Percentiles rank a stretch among this genome's conserved stretches.
Conservation (phyloP, 106 monocot species). For the Xerophyta viscosa region DNA sequence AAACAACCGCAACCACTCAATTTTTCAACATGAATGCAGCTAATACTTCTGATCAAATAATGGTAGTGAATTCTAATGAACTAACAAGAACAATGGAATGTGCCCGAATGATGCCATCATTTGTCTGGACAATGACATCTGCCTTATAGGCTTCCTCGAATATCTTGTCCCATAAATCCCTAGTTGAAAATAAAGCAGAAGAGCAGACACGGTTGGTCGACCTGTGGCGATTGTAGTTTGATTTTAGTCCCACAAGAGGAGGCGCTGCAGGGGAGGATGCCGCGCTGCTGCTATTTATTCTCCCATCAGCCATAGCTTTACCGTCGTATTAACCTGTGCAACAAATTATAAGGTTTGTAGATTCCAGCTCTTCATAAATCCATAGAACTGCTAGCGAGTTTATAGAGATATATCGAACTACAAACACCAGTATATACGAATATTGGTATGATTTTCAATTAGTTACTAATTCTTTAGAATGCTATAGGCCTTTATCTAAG, state of each 20-base stretch:
- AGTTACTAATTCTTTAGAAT: no score
- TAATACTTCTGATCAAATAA: no score
- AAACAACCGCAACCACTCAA: not conserved
- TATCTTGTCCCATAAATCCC: slow-evolving; percentile 9
- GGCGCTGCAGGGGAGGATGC: slow-evolving; percentile 3
- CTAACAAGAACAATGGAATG: slow-evolving; percentile 13
- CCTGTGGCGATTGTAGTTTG: not conserved
- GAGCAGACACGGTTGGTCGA: not conserved
- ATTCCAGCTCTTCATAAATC: not conserved
- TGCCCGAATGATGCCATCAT: slow-evolving; percentile 9
- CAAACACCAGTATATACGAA: not conserved
- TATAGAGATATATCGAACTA: not conserved
- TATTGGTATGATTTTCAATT: no score
- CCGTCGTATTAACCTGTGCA: no score
- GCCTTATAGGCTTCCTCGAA: slow-evolving; percentile 10
- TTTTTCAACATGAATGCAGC: no score
- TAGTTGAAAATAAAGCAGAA: not conserved
- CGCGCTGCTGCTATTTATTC: not conserved
- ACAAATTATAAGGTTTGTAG: no score
- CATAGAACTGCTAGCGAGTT: no score
- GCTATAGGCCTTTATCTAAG: no score
- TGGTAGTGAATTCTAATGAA: not conserved
- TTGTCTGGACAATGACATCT: slow-evolving; percentile 11
- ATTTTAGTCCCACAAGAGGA: not conserved
- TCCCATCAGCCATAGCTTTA: slow-evolving; percentile 3